Evolutionary conservation across 2,329 filamentous ascomycete species (phyloP), one percentile per base, ranked within the genome.

Genomic region (Trichoderma koningii): DNA sequence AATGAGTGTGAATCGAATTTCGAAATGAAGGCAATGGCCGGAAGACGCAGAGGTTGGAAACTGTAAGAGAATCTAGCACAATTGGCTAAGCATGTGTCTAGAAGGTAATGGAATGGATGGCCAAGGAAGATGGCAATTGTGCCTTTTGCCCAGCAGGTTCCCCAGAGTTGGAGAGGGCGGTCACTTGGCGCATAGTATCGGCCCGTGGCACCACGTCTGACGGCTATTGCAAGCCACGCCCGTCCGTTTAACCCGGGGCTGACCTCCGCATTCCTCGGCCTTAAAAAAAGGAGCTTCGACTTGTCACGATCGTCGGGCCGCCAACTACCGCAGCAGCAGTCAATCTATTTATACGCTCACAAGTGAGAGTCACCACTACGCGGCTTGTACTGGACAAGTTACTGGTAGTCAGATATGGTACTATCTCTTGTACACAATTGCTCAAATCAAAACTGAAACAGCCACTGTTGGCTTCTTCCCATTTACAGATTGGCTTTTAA

Each of bases 401-500:
- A 28, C 9, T 7, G 14, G 23, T 47, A 41, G 34, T 14, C 14
- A 23, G 34, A 12, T 38, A 34, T 9, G 34, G 34, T 38, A 38
- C 10, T 38, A 21, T 41, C 23, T 55, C 53, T 44, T 28, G 21
- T 53, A 47, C 64, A 44, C 56, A 28, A 61, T 45, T 42, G 48
- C 30, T 64, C 55, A 52, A 62, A 63, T 63, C 50, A 53, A 63
- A 28, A 15, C 47, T 57, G 63, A 63, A 66, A 66, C 64, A 66
- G 55, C 45, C 34, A 59, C 59, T 63, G 65, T 60, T 64, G 60
- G 67, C 56, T 57, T 62, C 56, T 67, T 62, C 68, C 62, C 69
- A 71, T 74, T 69, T 74, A 75, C 74, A 76, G 67, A 72, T 71
- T 72, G 68, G 71, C 71, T 71, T 55, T 68, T 74, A 71, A 73